Conservation (phyloP, 2,329 filamentous ascomycete species). For the Trichoderma sp. region DNA sequence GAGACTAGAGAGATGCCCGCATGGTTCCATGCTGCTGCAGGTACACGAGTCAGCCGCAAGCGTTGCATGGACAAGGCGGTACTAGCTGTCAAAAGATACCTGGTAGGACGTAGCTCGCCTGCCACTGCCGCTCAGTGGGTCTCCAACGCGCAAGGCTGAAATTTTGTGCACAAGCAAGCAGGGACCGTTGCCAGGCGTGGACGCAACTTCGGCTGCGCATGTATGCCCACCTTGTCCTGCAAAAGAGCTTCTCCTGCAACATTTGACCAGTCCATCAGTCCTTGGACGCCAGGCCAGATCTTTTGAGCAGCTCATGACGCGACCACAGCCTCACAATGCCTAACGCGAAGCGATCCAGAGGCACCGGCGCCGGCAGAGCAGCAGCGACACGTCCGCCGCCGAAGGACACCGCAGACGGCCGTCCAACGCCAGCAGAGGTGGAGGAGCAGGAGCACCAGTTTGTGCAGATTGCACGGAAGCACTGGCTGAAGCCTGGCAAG, state of each 20-base stretch:
- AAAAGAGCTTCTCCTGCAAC: constrained; percentile 6
- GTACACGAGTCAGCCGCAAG: background rate
- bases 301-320: constrained; percentile 19
- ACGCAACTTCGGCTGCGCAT: constrained; percentile 8
- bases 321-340: constrained; percentile 49
- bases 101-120: constrained; percentile 3
- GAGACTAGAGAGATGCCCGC: background rate
- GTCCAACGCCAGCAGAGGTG: constrained; percentile 62
- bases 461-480: constrained; percentile 75
- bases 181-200: constrained; percentile 14
- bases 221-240: background rate
- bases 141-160: constrained; percentile 30
- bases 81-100: constrained; percentile 12
- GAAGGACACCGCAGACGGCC: constrained; percentile 42
- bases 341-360: constrained; percentile 60
- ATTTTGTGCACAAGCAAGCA: constrained; percentile 29
- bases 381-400: constrained; percentile 40
- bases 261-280: background rate
- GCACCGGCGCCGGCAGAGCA: constrained; percentile 49
- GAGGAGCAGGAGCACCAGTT: constrained; percentile 73
- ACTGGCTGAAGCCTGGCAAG: constrained; percentile 74
- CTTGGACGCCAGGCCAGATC: background rate
- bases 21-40: constrained; percentile 7
- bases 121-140: constrained; percentile 23
- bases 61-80: background rate